A percentile compares a stretch with the other conserved stretches of the same genome.
These are phyloP conservation scores for Boletales sp. DNA, from an alignment of 768 basidiomycete species.

Conservation along the genomic window DNA sequence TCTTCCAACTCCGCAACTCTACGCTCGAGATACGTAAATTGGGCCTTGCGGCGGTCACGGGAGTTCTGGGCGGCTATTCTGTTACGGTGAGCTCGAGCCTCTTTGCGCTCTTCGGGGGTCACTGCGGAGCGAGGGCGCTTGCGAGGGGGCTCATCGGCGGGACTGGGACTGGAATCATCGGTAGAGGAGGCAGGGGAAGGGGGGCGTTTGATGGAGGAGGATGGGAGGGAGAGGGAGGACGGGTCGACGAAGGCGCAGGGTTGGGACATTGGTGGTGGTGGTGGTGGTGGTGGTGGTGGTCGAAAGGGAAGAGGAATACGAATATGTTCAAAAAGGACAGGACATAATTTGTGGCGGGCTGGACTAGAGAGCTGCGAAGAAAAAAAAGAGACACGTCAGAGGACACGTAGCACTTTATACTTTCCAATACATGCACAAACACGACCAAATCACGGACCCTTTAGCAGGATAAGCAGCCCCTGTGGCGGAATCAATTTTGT, in stretches of 20 bases:
- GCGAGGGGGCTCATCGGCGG: slow-evolving; percentile 51
- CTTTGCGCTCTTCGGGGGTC: slow-evolving; percentile 74
- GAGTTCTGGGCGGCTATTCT: slow-evolving; percentile 93
- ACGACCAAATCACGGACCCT: slow-evolving; percentile 11
- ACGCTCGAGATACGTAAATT: slow-evolving; percentile 65
- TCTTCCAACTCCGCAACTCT: slow-evolving; percentile 73
- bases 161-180: slow-evolving; percentile 7
- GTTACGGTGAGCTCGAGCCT: slow-evolving; percentile 87
- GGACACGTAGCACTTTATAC: slow-evolving; percentile 23
- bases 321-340: slow-evolving; percentile 17
- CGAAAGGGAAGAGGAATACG: slow-evolving; percentile 14
- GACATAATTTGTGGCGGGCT: slow-evolving; percentile 20
- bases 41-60: slow-evolving; percentile 84
- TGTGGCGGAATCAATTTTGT: background rate
- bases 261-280: slow-evolving; percentile 28
- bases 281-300: background rate
- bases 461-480: too few relatives aligned
- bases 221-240: slow-evolving; percentile 37
- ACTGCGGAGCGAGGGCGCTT: slow-evolving; percentile 68
- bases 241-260: slow-evolving; percentile 35
- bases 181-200: slow-evolving; percentile 24
- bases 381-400: slow-evolving; percentile 17
- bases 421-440: slow-evolving; percentile 20
- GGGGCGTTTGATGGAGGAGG: slow-evolving; percentile 27
- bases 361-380: slow-evolving; percentile 7